Percentiles rank a stretch among this genome's conserved stretches.
Conservation (phyloP, 768 basidiomycete species). For the Lanmaoa pseudosensibilis region DNA sequence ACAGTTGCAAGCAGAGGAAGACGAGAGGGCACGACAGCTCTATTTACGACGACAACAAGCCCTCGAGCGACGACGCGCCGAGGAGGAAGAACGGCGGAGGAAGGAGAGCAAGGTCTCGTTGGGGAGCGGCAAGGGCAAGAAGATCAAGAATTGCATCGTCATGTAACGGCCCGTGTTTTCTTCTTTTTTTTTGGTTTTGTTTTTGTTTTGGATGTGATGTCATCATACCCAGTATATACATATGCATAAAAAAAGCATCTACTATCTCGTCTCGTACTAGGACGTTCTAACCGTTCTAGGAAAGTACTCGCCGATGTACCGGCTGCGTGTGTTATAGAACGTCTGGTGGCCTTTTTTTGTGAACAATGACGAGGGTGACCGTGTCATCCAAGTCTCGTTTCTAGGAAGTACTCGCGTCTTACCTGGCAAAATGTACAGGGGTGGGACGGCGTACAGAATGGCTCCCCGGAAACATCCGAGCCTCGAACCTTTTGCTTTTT, state of each 20-base stretch:
- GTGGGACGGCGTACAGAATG: no score
- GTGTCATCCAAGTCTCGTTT: background rate
- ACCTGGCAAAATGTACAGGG: no score
- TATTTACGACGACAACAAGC: constrained; percentile 35
- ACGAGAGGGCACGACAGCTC: constrained; percentile 47
- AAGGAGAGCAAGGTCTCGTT: constrained; percentile 20
- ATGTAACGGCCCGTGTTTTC: background rate
- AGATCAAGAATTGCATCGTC: constrained; percentile 53
- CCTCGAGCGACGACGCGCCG: constrained; percentile 18
- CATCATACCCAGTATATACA: background rate
- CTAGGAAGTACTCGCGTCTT: background rate
- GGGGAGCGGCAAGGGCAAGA: constrained; percentile 36
- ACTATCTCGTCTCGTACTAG: background rate
- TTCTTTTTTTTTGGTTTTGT: no score
- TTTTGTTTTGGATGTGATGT: background rate
- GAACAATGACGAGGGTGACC: no score
- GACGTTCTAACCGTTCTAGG: background rate
- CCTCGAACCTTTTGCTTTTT: no score
- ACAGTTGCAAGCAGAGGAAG: constrained; percentile 81
- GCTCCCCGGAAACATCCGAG: no score
- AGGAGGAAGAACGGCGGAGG: constrained; percentile 17
- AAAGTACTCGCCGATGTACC: background rate
- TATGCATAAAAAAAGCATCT: background rate
- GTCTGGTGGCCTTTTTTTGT: no score
- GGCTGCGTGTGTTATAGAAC: background rate